phyloP scores from a whole-genome alignment of 179 eudicot species.

The Silene coronaria region DNA sequence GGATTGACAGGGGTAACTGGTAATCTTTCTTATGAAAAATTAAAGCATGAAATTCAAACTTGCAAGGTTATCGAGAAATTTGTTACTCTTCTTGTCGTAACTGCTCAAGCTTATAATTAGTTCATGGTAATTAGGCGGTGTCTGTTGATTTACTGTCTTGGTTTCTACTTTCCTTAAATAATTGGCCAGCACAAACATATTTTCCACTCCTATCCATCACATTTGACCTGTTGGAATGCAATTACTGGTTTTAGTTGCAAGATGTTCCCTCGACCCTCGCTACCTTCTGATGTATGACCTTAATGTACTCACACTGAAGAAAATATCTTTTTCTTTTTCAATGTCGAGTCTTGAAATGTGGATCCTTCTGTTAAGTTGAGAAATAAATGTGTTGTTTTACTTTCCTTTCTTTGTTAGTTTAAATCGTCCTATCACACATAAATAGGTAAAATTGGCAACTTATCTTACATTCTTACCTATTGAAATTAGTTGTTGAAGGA shows the following conservation, averaged over 20 bases:
- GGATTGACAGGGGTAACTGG: no score
- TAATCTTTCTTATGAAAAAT: not conserved
- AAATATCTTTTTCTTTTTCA: not conserved
- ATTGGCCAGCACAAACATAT: not conserved
- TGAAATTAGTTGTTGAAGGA: not conserved
- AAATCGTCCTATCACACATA: not conserved
- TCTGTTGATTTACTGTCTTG: not conserved
- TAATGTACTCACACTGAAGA: no score
- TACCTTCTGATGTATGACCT: no score
- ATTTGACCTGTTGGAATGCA: not conserved
- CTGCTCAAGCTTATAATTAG: not conserved
- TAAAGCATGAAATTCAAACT: not conserved
- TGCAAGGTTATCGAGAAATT: not conserved
- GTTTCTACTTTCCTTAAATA: not conserved
- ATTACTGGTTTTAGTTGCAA: no score
- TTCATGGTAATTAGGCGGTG: not conserved
- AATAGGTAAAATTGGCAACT: not conserved
- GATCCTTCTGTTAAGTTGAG: not conserved
- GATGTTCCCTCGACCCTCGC: no score
- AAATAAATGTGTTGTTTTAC: not conserved
- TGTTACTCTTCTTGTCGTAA: not conserved
- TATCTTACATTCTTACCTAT: not conserved
- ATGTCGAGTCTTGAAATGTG: not conserved
- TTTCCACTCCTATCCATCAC: not conserved
- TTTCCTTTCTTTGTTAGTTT: not conserved